Base-by-base conservation (phyloP, 805 yeast species). In the Kluyveromyces nonfermentans region DNA sequence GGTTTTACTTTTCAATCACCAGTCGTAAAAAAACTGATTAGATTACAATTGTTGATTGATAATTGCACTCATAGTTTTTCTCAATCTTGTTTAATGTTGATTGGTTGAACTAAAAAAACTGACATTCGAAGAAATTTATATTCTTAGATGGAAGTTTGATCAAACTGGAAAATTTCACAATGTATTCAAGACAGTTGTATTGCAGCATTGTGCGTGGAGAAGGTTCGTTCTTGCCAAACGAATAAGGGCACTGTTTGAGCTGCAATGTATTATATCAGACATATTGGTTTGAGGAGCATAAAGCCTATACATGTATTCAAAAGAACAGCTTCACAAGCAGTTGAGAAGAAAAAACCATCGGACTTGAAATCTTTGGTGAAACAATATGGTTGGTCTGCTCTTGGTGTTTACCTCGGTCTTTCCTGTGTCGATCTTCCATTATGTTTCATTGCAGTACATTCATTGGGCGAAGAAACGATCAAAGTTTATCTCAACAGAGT, bases 341-440 rank as follows among this genome's bases (percentile, higher is more conserved):
- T 28, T 33, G 25, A 39, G 18, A 43, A n/a, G 8, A 41, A 41
- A 19, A 52, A 52, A 50, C 60, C 55, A 36, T 55, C 54, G 7
- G 68, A 70, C 4, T 53, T 70, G 33, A 85, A 78, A 60, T 80
- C 75, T 9, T 69, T 93, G 49, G 73, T 85, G 56, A 81, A 84
- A 57, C 82, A 85, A 57, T 93, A 93, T 62, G 98, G 98, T 0
- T 87, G 83, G 68, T 77, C 94, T 15, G 97, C 96, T 0, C 66
- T 90, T 12, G 95, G 87, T 12, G 86, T 90, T 0, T 93, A 93
- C 57, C 53, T 87, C 17, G 82, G 75, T 1, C 60, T 93, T n/a
- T 73, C 85, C 1, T 69, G 72, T 18, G 63, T 93, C 21, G 97
- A 93, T 58, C 70, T 85, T 50, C 97, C 97, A 1, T 49, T 88